Evolutionary conservation across 148 eudicot species (phyloP), one percentile per base, ranked within the genome.

Genomic region (Camellia japonica): DNA sequence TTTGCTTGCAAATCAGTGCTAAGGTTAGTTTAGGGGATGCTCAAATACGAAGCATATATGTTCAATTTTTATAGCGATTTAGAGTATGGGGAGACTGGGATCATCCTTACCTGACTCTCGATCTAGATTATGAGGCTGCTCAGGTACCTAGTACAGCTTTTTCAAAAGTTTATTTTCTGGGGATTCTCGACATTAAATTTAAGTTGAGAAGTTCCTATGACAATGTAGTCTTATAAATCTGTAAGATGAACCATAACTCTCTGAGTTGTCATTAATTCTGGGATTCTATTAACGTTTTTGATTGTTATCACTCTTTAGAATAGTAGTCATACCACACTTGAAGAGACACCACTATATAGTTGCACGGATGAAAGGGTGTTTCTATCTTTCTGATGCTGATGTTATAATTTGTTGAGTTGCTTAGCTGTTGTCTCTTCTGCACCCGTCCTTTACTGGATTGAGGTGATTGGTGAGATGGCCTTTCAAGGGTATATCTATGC

Each of bases 391-490:
- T 42, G 1, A 30, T 30, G 38, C 38, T 30, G 38, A 1, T 30
- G 38, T 30, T 30, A 30, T 30, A 30, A 30, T 71, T 68, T 41
- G 49, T 68, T 43, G 71, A 68, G 14, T 42, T 7, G 14, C 74
- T 46, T 60, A 23, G 23, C 5, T 63, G 43, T 70, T 78, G 54
- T 75, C 67, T 73, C 41, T 76, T 80, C 58, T 79, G 75, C 54
- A 13, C 66, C 66, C 20, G 66, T 74, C 44, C 46, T 71, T 58
- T 89, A 42, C 79, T 80, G 90, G 93, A 91, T 96, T 87, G 97
- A 91, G 88, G 99, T 96, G 63, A 93, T 96, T 87, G 97, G 99
- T 42, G 90, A 93, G 83, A 96, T 96, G 98, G 95, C 86, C 74
- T 85, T 96, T 72, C 91, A 89, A 87, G 95, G 91, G 54, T 88